These are phyloP conservation scores for Amanita polypyramis DNA, from an alignment of 768 basidiomycete genomes.

Conservation along the genomic window DNA sequence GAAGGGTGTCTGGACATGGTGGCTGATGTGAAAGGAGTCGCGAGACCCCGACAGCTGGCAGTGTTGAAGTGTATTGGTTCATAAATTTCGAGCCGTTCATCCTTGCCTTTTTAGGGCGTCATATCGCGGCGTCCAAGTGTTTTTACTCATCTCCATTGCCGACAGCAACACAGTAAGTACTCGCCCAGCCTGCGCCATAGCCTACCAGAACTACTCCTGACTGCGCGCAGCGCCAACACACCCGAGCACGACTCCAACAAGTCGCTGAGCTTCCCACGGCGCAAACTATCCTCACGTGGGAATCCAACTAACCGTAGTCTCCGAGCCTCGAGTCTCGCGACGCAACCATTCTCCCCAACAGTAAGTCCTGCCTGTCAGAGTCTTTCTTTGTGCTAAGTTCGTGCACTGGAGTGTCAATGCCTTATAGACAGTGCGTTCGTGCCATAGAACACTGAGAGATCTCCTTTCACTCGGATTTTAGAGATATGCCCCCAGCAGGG, in stretches of 20 bases:
- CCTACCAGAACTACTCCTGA: neutral
- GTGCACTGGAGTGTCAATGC: slow-evolving; percentile 37
- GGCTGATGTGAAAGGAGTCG: slow-evolving; percentile 29
- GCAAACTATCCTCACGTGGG: slow-evolving; percentile 1
- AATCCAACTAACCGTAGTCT: slow-evolving; percentile 4
- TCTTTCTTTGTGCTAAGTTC: slow-evolving; percentile 2
- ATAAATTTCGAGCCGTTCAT: slow-evolving; percentile 21
- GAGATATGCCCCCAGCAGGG: slow-evolving; percentile 92
- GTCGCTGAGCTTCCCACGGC: slow-evolving; percentile 4
- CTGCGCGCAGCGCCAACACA: neutral
- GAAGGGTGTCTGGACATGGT: slow-evolving; percentile 62
- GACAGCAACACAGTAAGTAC: neutral
- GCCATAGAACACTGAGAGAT: slow-evolving; percentile 10
- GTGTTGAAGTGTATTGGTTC: slow-evolving; percentile 18
- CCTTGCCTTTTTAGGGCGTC: slow-evolving; percentile 25
- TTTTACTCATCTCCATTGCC: neutral
- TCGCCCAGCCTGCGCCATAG: neutral
- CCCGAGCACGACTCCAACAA: neutral
- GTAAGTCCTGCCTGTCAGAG: neutral
- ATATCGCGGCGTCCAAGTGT: neutral
- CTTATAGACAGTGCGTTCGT: slow-evolving; percentile 52
- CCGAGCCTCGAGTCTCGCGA: neutral
- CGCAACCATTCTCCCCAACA: slow-evolving; percentile 3
- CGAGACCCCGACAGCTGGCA: slow-evolving; percentile 28
- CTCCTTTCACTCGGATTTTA: slow-evolving; percentile 23